These are phyloP conservation scores for Corymbia calophylla DNA, from an alignment of 441 rosid species.

Conservation along the genomic window DNA sequence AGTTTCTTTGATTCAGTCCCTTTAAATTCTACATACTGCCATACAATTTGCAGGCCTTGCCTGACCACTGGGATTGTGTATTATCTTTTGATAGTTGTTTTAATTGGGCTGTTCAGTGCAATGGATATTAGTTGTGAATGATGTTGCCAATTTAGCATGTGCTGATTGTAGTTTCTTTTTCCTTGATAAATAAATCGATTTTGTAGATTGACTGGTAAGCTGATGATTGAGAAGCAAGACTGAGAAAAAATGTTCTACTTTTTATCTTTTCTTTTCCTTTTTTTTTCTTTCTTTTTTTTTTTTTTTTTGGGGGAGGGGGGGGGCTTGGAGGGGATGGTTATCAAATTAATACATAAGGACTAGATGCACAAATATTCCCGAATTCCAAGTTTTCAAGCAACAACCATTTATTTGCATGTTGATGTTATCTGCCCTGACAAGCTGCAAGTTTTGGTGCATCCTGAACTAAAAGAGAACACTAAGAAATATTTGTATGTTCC, in stretches of 20 bases:
- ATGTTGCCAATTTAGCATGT: background rate
- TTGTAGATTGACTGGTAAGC: background rate
- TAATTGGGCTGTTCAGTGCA: background rate
- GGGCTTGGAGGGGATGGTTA: fast-evolving
- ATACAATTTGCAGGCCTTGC: background rate
- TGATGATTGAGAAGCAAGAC: background rate
- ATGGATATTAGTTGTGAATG: background rate
- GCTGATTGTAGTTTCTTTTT: background rate
- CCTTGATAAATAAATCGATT: background rate
- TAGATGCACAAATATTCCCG: background rate
- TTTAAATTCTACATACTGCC: background rate
- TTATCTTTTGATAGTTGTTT: background rate
- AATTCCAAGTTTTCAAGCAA: background rate
- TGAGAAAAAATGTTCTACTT: background rate
- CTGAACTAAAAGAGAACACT: background rate
- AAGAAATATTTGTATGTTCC: background rate
- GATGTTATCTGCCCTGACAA: background rate
- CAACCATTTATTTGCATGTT: background rate
- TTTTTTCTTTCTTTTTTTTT: no score
- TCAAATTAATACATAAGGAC: background rate
- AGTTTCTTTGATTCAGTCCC: background rate
- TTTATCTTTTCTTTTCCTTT: background rate
- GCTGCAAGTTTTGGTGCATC: background rate
- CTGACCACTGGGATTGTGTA: background rate
- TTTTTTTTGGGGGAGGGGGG: background rate